phyloP scores from a whole-genome alignment of 129 eudicot species.

The Flaveria brownii region DNA sequence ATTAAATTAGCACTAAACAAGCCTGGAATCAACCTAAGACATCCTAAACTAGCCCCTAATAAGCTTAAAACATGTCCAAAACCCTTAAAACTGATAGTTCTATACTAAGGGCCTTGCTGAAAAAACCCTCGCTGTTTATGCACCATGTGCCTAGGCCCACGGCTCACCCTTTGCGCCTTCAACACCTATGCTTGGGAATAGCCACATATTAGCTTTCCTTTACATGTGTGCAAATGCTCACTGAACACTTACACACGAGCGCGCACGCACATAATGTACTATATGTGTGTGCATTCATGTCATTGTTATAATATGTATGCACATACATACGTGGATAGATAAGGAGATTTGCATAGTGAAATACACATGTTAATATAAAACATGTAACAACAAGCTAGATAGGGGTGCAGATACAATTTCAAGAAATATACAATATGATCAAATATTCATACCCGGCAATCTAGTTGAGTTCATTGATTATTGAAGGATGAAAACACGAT shows the following conservation, averaged over 20 bases:
- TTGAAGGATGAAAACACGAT: slow-evolving; percentile 12
- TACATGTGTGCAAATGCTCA: neutral
- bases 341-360: slow-evolving; percentile 3
- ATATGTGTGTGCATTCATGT: neutral
- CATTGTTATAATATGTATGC: neutral
- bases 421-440: neutral
- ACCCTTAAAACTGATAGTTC: too few relatives aligned
- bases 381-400: neutral
- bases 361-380: slow-evolving; percentile 11
- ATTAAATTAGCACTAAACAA: too few relatives aligned
- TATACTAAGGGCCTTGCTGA: too few relatives aligned
- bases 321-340: neutral
- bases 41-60: too few relatives aligned
- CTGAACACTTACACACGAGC: neutral
- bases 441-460: neutral
- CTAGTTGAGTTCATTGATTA: slow-evolving; percentile 6
- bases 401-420: slow-evolving; percentile 10
- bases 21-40: too few relatives aligned
- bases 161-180: too few relatives aligned
- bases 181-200: neutral
- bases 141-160: too few relatives aligned
- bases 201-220: neutral
- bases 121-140: too few relatives aligned
- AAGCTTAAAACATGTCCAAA: too few relatives aligned
- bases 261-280: neutral